phyloP scores from a whole-genome alignment of 306 rosid species.

The Vigna unguiculata region DNA sequence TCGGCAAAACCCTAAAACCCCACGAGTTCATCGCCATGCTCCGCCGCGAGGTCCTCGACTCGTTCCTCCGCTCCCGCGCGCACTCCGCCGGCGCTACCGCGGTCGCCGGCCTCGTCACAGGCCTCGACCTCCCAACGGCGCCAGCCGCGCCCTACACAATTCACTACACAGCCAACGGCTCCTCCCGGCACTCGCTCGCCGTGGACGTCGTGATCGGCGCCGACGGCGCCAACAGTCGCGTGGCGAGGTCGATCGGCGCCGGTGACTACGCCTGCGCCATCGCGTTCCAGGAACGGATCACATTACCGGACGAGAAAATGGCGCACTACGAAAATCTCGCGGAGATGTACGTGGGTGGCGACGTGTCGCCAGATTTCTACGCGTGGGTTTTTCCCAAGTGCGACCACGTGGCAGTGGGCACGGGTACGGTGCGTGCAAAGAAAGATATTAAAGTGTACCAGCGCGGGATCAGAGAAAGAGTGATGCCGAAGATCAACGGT shows the following conservation, averaged over 20 bases:
- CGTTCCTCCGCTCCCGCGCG: slow-evolving; percentile 85
- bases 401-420: slow-evolving; percentile 98
- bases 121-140: slow-evolving; percentile 61
- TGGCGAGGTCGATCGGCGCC: slow-evolving; percentile 79
- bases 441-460: slow-evolving; percentile 72
- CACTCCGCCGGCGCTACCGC: slow-evolving; percentile 66
- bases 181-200: slow-evolving; percentile 47
- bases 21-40: slow-evolving; percentile 91
- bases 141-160: slow-evolving; percentile 59
- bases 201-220: slow-evolving; percentile 94
- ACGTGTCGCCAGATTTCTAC: slow-evolving; percentile 95
- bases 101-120: slow-evolving; percentile 69
- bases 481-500: slow-evolving; percentile 61
- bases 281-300: slow-evolving; percentile 89
- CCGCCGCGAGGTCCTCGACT: slow-evolving; percentile 92
- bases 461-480: slow-evolving; percentile 71
- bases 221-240: slow-evolving; percentile 88
- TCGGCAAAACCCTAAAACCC: slow-evolving; percentile 75
- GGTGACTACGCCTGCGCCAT: slow-evolving; percentile 80
- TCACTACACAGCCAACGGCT: slow-evolving; percentile 57
- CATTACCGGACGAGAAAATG: slow-evolving; percentile 82
- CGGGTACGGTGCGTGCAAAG: slow-evolving; percentile 76
- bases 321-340: slow-evolving; percentile 73
- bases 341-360: slow-evolving; percentile 82
- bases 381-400: slow-evolving; percentile 95